Base-by-base conservation (phyloP, 2,329 filamentous ascomycete species). In the Claviceps africana region DNA sequence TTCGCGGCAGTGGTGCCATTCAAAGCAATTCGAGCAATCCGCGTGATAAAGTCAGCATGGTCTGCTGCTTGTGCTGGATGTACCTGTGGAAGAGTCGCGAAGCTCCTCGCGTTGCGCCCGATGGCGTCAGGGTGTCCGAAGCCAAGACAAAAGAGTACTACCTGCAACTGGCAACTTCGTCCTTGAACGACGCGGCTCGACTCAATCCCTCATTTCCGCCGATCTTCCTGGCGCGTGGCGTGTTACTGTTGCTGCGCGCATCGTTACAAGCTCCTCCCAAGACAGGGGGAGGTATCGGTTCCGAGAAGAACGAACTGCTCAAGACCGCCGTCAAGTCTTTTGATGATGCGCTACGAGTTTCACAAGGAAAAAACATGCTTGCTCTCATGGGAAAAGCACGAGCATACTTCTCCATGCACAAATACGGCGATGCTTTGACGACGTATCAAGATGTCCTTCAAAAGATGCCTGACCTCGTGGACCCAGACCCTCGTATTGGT, bases 401-500 rank as follows among this genome's bases (percentile, higher is more conserved):
- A 59, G 86, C 88, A 21, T 74, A 88, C 50, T 98, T 88, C 66
- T 90, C 91, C 15, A 77, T 95, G 61, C 86, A 86, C 53, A 89
- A 88, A 66, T 95, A 86, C 62, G 76, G 83, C 1, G 89, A 97
- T 51, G 86, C 94, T 15, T 70, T 97, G 50, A 78, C 86, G 55
- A 76, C 79, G 25, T 98, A 97, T 65, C 93, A 98, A 69, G 85
- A 88, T 54, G 88, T 89, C 17, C 72, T 98, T 49, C 76, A 82
- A 60, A 89, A 86, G 67, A 89, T 90, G 73, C 93, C 93, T 2
- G 82, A 88, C 58, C 76, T 97, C 62, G 81, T 86, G 43, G 93
- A 98, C 62, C 93, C 93, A 0, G 93, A 98, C 67, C 94, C 93
- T 59, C 81, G 94, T 60, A 91, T 98, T 59, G 93, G 93, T 52